Evolutionary conservation across 2,329 filamentous ascomycete species (phyloP), one percentile per base, ranked within the genome.

Genomic region (Alternaria ethzedia): DNA sequence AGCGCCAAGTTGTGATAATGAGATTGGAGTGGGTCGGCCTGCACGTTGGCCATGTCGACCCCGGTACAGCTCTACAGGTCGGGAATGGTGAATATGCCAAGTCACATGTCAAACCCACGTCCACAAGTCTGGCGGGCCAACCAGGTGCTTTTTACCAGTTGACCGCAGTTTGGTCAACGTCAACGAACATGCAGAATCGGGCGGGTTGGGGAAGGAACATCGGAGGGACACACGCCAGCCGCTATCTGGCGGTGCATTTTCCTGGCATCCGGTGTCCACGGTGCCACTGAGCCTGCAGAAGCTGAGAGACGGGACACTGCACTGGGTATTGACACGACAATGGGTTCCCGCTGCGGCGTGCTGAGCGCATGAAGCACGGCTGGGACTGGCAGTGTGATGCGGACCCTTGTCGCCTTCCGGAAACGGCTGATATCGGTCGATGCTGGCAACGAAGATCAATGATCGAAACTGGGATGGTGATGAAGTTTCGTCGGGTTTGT

Each of bases 1-100:
- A 51, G 50, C 52, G 36, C 61, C 64, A 51, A 28, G 25, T 20
- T 44, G 28, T 32, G 46, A 51, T n/a, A 50, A 55, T 55, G 54
- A 57, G 47, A 52, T 41, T 41, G 46, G 21, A 59, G 57, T 59
- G 57, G 57, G 47, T 57, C 50, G 12, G 51, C 26, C 57, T 63
- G 46, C 23, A 57, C 15, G 44, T 47, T 43, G 61, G 47, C 57
- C 64, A 58, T 66, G 61, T 63, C 21, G 41, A 54, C 43, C 28
- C 57, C 21, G 46, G 58, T 43, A 52, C 32, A 30, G 23, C 41
- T 23, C 30, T 47, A 36, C 56, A 25, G 30, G 20, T 32, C 41
- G 49, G 49, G 49, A 49, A 56, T 50, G 50, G 44, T 25, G 56
- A 50, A 50, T 55, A 44, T 49, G 56, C 60, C 59, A 62, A 59